A percentile compares a stretch with the other conserved stretches of the same genome.
These are phyloP conservation scores for Trichophyton schoenleinii DNA, from an alignment of 2,329 filamentous ascomycete genomes.

Conservation along the genomic window DNA sequence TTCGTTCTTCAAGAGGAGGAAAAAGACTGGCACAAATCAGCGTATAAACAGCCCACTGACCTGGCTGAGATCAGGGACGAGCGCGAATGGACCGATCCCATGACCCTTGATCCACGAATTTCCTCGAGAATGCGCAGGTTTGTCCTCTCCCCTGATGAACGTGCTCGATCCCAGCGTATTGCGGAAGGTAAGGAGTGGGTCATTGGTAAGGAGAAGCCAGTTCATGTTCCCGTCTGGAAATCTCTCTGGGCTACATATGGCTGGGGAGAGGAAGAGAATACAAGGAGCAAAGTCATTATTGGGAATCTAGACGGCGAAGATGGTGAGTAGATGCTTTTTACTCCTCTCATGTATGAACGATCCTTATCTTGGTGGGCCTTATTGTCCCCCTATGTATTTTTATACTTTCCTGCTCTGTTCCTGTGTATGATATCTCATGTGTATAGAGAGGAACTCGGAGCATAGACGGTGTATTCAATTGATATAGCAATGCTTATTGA, in stretches of 20 bases:
- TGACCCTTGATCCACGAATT: constrained; percentile 66
- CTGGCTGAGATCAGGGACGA: constrained; percentile 42
- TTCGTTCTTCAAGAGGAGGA: constrained; percentile 58
- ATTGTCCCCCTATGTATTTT: not conserved
- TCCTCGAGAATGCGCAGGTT: constrained; percentile 69
- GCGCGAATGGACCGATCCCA: constrained; percentile 60
- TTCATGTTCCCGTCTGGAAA: constrained; percentile 27
- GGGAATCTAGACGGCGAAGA: constrained; percentile 28
- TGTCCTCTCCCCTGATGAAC: constrained; percentile 55
- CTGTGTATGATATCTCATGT: not conserved
- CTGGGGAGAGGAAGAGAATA: constrained; percentile 28
- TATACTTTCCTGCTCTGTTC: not conserved
- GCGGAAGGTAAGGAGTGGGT: constrained; percentile 55
- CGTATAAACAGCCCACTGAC: constrained; percentile 43
- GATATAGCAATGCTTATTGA: not conserved
- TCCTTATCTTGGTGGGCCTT: not conserved
- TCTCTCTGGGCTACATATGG: constrained; percentile 30
- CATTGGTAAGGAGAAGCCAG: constrained; percentile 46
- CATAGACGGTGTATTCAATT: not conserved
- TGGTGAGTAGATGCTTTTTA: not conserved
- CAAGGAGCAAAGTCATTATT: constrained; percentile 29
- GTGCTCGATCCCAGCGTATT: constrained; percentile 52
- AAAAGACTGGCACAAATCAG: constrained; percentile 70
- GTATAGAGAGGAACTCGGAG: not conserved
- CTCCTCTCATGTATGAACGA: not conserved